phyloP scores from a whole-genome alignment of 2,329 filamentous ascomycete species.

The Penicillium sp. region DNA sequence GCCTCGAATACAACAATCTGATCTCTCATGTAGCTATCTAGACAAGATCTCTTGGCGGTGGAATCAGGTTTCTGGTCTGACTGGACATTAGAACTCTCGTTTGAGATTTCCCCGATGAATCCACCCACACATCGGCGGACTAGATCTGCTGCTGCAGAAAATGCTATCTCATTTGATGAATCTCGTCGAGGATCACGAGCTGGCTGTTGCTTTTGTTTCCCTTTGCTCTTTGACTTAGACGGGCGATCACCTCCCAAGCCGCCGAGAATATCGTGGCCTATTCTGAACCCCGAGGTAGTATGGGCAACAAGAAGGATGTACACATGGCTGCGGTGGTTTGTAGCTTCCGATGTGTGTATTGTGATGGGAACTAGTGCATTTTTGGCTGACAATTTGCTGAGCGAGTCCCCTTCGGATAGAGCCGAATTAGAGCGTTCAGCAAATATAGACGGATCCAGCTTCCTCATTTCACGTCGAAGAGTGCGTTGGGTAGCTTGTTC shows the following conservation, averaged over 20 bases:
- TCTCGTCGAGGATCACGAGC: not conserved
- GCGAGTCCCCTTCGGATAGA: not conserved
- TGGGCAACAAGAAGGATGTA: conserved; percentile 58
- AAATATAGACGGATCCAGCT: conserved; percentile 18
- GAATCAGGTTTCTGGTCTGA: not conserved
- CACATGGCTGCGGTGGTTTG: conserved; percentile 44
- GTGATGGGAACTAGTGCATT: conserved; percentile 20
- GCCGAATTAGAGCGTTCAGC: not conserved
- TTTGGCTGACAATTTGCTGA: not conserved
- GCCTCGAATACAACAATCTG: conserved; percentile 61
- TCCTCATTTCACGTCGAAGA: conserved; percentile 19
- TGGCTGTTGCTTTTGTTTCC: not conserved
- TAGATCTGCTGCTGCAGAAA: conserved; percentile 35
- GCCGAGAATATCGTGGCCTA: conserved; percentile 52
- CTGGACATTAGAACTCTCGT: conserved; percentile 15
- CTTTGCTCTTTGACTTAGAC: conserved; percentile 1
- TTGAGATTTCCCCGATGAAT: conserved; percentile 47
- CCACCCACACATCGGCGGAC: conserved; percentile 46
- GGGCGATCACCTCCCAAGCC: not conserved
- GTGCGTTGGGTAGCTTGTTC: conserved; percentile 19
- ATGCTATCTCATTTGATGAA: not conserved
- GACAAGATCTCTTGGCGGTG: conserved; percentile 38
- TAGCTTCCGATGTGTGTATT: conserved; percentile 42
- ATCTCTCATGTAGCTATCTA: conserved; percentile 57
- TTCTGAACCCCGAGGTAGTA: conserved; percentile 46